phyloP scores from a whole-genome alignment of 1,284 basidiomycete species.

The Melampsora americana region DNA sequence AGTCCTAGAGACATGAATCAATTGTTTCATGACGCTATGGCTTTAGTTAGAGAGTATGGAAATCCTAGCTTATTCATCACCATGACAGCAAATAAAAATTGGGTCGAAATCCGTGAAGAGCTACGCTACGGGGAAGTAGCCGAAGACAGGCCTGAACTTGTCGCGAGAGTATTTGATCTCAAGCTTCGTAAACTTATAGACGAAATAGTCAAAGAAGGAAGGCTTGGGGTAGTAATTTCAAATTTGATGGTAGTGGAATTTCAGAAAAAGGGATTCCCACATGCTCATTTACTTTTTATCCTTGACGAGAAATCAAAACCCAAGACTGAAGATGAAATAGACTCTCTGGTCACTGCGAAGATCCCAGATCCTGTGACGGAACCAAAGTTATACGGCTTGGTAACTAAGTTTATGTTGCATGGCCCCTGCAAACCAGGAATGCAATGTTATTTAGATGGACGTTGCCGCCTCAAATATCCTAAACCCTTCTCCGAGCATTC shows the following conservation, averaged over 20 bases:
- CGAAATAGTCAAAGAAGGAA: background rate
- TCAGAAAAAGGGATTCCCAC: conserved; percentile 60
- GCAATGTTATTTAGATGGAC: conserved; percentile 55
- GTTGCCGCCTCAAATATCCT: conserved; percentile 58
- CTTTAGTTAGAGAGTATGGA: background rate
- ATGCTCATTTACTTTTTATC: conserved; percentile 58
- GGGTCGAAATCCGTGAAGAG: conserved; percentile 48
- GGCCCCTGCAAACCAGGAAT: conserved; percentile 55
- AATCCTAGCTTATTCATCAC: conserved; percentile 22
- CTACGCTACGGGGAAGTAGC: background rate
- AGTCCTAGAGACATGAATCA: too few species aligned
- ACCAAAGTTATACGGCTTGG: conserved; percentile 55
- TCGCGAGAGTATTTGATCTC: background rate
- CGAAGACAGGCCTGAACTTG: background rate
- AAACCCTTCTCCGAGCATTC: conserved; percentile 56
- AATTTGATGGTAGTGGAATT: conserved; percentile 60
- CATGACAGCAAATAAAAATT: conserved; percentile 51
- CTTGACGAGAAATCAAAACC: conserved; percentile 52
- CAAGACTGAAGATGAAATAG: conserved; percentile 54
- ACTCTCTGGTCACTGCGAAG: conserved; percentile 56
- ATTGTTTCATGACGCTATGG: conserved; percentile 15
- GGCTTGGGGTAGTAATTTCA: background rate
- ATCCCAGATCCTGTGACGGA: conserved; percentile 56
- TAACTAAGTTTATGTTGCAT: conserved; percentile 58
- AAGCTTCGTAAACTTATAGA: background rate